These are phyloP conservation scores for Fusarium kyushuense DNA, from an alignment of 2,329 filamentous ascomycete species.

Conservation along the genomic window DNA sequence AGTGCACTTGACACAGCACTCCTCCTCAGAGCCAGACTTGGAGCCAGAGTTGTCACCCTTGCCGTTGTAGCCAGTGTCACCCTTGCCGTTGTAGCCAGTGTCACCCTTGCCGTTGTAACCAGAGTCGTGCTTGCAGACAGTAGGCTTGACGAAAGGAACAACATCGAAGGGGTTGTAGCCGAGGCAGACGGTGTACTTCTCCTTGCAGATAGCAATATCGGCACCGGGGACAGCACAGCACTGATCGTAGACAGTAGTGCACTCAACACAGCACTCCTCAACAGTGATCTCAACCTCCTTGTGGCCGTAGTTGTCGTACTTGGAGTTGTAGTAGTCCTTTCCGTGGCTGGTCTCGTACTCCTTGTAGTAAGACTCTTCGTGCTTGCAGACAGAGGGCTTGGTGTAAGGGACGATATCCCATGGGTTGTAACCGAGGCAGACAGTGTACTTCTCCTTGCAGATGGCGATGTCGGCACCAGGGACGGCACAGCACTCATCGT, in stretches of 20 bases:
- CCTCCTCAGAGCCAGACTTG: too few relatives aligned
- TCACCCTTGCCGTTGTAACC: not conserved
- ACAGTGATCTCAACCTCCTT: not conserved
- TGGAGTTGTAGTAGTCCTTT: conserved; percentile 16
- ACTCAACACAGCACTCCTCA: conserved; percentile 31
- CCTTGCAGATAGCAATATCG: conserved; percentile 18
- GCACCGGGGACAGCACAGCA: conserved; percentile 22
- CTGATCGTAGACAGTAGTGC: conserved; percentile 27
- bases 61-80: not conserved
- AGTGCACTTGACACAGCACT: conserved; percentile 30
- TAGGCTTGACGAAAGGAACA: conserved; percentile 21
- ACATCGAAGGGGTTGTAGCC: conserved; percentile 27
- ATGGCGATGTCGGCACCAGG: conserved; percentile 15
- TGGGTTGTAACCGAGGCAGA: conserved; percentile 35
- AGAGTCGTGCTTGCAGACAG: conserved; percentile 7
- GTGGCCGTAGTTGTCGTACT: conserved; percentile 10
- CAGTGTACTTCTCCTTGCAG: conserved; percentile 30
- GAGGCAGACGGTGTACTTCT: conserved; percentile 24
- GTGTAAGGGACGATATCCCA: conserved; percentile 10
- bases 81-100: conserved; percentile 22
- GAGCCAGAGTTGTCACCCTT: too few relatives aligned
- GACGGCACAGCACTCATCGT: conserved; percentile 27
- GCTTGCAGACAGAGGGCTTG: conserved; percentile 30
- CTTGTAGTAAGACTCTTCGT: conserved; percentile 31
- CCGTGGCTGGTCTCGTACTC: conserved; percentile 22